A percentile compares a stretch with the other conserved stretches of the same genome.
phyloP scores from a whole-genome alignment of 148 eudicot species.

The Beta vulgaris region DNA sequence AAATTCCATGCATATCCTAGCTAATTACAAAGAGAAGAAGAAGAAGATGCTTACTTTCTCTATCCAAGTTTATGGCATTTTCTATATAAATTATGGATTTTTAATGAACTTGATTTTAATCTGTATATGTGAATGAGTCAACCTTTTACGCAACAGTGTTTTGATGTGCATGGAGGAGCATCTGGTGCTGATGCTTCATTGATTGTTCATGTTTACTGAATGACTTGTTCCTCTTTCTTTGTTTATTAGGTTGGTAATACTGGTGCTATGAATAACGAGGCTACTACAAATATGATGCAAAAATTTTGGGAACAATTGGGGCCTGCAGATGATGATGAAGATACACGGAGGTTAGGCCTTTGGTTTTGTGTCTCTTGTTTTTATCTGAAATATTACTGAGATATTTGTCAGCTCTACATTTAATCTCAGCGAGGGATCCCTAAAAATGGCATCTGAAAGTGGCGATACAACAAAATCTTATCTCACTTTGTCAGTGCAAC shows the following conservation, averaged over 20 bases:
- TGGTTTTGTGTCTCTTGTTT: neutral
- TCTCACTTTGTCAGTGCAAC: conserved; percentile 38
- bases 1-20: neutral
- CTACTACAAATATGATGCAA: conserved; percentile 75
- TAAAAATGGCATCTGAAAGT: conserved; percentile 64
- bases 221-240: neutral
- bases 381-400: neutral
- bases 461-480: conserved; percentile 52
- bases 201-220: neutral
- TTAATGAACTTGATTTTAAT: neutral
- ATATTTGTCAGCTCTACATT: neutral
- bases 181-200: neutral
- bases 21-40: neutral
- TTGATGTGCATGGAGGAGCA: neutral
- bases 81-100: neutral
- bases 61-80: neutral
- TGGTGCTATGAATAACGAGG: conserved; percentile 66
- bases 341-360: conserved; percentile 59
- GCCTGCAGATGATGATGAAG: conserved; percentile 72
- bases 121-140: neutral
- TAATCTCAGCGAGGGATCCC: conserved; percentile 55
- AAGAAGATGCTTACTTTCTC: neutral
- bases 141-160: neutral
- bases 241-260: conserved; percentile 64
- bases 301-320: conserved; percentile 82